phyloP scores from a whole-genome alignment of 192 early-diverging fungal genomes.

The Cetraspora pellucida region DNA sequence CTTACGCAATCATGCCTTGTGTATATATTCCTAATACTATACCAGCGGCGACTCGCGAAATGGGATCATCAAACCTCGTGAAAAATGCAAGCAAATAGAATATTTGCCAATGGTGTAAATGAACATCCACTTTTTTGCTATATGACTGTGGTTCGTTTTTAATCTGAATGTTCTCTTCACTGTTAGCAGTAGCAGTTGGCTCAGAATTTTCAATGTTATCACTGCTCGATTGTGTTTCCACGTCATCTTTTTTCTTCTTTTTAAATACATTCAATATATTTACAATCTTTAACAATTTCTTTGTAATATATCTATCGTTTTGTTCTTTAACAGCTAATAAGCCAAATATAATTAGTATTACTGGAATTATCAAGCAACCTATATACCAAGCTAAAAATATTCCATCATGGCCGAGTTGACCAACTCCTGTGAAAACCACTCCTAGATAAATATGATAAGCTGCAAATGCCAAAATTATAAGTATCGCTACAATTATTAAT shows the following conservation, averaged over 20 bases:
- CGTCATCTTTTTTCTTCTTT: neutral
- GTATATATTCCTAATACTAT: constrained; percentile 72
- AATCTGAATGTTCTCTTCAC: neutral
- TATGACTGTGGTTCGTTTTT: neutral
- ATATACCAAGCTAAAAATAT: constrained; percentile 53
- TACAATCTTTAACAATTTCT: neutral
- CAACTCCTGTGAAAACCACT: constrained; percentile 35
- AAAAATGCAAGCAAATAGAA: constrained; percentile 83
- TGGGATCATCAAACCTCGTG: constrained; percentile 70
- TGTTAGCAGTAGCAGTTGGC: neutral
- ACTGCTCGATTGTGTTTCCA: neutral
- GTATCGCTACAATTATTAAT: constrained; percentile 58
- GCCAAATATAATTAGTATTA: constrained; percentile 41
- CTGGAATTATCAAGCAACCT: constrained; percentile 47
- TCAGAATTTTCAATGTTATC: neutral
- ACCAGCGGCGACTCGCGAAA: constrained; percentile 70
- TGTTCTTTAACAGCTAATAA: constrained; percentile 46
- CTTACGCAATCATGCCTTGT: constrained; percentile 56
- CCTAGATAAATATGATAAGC: constrained; percentile 59
- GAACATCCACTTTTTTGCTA: constrained; percentile 21
- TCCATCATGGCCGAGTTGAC: neutral
- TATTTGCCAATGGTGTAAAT: constrained; percentile 84
- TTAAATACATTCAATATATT: neutral
- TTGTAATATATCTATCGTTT: constrained; percentile 42
- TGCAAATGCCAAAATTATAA: constrained; percentile 60